Base-by-base conservation (phyloP, 2,329 filamentous ascomycete genomes). In the Aureobasidium namibiae region DNA sequence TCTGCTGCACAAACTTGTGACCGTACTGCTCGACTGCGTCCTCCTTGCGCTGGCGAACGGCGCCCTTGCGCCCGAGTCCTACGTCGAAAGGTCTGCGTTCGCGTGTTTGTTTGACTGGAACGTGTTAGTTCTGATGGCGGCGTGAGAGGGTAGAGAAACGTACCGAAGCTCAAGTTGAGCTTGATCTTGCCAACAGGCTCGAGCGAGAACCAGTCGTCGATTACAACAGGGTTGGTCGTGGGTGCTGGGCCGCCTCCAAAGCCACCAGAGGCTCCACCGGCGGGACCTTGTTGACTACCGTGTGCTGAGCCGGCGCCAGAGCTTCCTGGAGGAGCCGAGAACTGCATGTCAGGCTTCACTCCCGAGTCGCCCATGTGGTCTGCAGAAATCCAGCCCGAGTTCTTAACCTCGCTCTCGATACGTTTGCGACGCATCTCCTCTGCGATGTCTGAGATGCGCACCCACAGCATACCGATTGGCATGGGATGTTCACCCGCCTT, bases 1-100 rank as follows among this genome's bases (percentile, higher is more conserved):
- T 94, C 73, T 96, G 92, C 69, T 94, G 89, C 59, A 97, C 87
- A 70, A 99, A 99, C 76, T 97, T 99, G 85, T 99, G 94, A 50
- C 94, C 94, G 72, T 96, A 96, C 80, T 96, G 96, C 77, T 99
- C 94, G 76, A 96, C 90, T 4, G 99, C 87, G 69, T 97, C 92
- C 74, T 99, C 94, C 78, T 99, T 99, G 70, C 90, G 90, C 76
- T 99, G 92, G 65, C 94, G 90, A 66, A 99, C 91, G 64, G 94
- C 94, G 69, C 92, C 94, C 76, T 96, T 95, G 71, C 94, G 89
- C 64, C 90, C 90, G 64, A 99, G 85, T 69, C 94, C 94, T 60
- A 92, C 82, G 69, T 97, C 92, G 69, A 95, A 88, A 2, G 86
- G 87, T 61, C 88, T 82, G 59, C 88, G 84, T 67, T 92, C 90